Conservation (phyloP, 140 eudicot species). For the Stevia rebaudiana region DNA sequence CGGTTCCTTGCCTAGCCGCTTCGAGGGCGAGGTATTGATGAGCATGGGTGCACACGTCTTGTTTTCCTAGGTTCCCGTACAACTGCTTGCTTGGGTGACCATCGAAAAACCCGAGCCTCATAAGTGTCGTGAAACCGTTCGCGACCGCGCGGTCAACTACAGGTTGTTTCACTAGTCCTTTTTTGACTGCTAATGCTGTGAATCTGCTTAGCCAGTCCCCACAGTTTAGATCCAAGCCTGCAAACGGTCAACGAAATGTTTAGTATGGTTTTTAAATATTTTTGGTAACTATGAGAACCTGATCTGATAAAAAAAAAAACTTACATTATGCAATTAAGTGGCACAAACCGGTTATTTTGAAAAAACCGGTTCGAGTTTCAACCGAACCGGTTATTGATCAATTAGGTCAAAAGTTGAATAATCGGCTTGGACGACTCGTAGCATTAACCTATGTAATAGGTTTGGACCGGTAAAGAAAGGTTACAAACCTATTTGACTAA, state of each 20-base stretch:
- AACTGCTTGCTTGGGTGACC: conserved; percentile 38
- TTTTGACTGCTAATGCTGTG: conserved; percentile 33
- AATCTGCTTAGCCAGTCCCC: conserved; percentile 33
- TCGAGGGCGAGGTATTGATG: conserved; percentile 44
- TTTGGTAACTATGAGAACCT: no score
- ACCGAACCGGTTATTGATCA: no score
- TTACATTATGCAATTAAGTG: no score
- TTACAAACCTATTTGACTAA: no score
- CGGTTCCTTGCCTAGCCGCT: conserved; percentile 65
- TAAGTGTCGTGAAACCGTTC: conserved; percentile 30
- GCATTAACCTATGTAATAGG: no score
- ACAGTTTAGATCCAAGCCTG: conserved; percentile 61
- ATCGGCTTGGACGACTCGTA: no score
- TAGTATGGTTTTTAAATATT: neutral
- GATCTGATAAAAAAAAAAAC: no score
- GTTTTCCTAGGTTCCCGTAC: conserved; percentile 32
- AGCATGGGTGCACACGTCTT: conserved; percentile 36
- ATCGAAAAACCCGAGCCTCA: conserved; percentile 65
- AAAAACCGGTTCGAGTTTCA: no score
- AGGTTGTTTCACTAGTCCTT: conserved; percentile 35
- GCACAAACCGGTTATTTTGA: no score
- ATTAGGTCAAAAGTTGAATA: no score
- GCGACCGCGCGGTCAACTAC: conserved; percentile 38
- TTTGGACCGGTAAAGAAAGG: no score
- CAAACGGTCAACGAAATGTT: neutral